Evolutionary conservation across 345 rosid species (phyloP), one percentile per base, ranked within the genome.

Genomic region (Eucalyptus regnans): DNA sequence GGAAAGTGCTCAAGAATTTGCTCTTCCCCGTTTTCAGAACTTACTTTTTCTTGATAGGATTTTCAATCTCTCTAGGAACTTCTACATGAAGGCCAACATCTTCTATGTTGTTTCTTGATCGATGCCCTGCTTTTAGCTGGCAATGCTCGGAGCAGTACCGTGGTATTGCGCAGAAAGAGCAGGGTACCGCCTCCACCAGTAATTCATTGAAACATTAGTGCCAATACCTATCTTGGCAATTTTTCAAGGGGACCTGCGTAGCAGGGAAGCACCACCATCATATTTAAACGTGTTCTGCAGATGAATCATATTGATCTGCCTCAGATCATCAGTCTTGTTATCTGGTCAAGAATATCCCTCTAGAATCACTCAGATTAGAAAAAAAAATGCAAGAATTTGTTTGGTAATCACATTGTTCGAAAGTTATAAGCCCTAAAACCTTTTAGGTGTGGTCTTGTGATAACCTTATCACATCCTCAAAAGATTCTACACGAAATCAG

Each of bases 181-280:
- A 96, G 49, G 95, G 97, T 89, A 96, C 91, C 29, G 89, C 76
- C 89, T 97, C 98, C 62, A 90, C 92, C 29, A 96, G 97, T 80
- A 97, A 91, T 91, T 95, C 95, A 92, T 93, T 94, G 89, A 97
- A 91, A 94, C 99, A 92, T 93, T 93, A 94, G 88, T 96, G 99
- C 88, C 98, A 97, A 89, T 96, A 96, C n/a, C 95, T 92, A 91
- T 95, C 96, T 87, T 96, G 92, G 91, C 92, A 92, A 79, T 92
- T 88, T 92, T 97, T 97, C 89, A 90, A 92, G 90, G 95, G 91
- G 60, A 58, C 6, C 14, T 58, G 64, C 64, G 29, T 25, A 23
- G 29, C 64, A 58, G 29, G 64, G 64, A 3, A 58, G 64, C n/a
- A 10, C 64, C 10, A 54, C 23, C 64, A 5, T 58, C 64, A 58